Percentiles rank a stretch among this genome's conserved stretches.
phyloP scores from a whole-genome alignment of 345 rosid genomes.

The Euphorbia tirucalli region DNA sequence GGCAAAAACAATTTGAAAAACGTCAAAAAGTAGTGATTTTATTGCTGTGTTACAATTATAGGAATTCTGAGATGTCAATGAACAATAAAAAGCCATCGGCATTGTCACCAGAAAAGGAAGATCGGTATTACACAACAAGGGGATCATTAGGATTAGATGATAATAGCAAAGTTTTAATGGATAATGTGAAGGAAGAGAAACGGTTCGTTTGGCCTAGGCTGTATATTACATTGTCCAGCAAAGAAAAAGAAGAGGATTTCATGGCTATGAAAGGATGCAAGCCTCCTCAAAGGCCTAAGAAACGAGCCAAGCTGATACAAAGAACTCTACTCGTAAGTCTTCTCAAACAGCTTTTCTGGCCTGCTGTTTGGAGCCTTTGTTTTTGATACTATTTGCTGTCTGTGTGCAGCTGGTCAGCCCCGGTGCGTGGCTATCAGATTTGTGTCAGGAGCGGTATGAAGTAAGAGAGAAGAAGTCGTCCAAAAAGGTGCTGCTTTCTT shows the following conservation, averaged over 20 bases:
- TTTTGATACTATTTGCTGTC: conserved; percentile 8
- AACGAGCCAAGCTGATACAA: conserved; percentile 83
- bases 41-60: conserved; percentile 21
- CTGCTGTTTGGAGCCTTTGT: not conserved
- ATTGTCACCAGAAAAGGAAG: conserved; percentile 72
- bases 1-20: not conserved
- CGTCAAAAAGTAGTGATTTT: not conserved
- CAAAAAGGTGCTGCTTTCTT: conserved; percentile 56
- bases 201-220: conserved; percentile 70
- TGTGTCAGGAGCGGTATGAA: conserved; percentile 82
- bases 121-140: conserved; percentile 72
- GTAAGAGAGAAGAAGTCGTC: conserved; percentile 91
- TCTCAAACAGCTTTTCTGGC: not conserved
- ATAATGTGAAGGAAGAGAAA: conserved; percentile 61
- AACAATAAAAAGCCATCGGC: conserved; percentile 47
- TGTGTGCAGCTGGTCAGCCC: conserved; percentile 75
- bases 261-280: conserved; percentile 95
- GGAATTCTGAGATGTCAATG: conserved; percentile 47
- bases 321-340: conserved; percentile 67
- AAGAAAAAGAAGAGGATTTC: conserved; percentile 95
- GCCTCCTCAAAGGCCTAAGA: conserved; percentile 90
- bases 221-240: conserved; percentile 67
- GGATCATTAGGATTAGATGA: conserved; percentile 76
- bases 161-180: conserved; percentile 48
- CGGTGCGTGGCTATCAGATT: conserved; percentile 84